phyloP scores from a whole-genome alignment of 2,329 filamentous ascomycete species.

The Colletotrichum camelliae region DNA sequence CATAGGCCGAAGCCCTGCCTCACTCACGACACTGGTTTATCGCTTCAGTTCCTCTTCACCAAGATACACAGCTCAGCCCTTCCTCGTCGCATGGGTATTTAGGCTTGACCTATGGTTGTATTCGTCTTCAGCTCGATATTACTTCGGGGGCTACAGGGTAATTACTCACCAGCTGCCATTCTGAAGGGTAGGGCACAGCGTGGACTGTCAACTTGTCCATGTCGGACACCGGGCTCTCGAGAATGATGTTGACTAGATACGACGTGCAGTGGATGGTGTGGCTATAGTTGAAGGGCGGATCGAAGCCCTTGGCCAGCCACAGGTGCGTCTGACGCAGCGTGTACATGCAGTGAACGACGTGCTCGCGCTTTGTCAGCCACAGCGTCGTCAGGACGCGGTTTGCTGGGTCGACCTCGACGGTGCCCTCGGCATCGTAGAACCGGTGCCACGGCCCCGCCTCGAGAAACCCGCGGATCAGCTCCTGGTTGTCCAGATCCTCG shows the following conservation, averaged over 20 bases:
- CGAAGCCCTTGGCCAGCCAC: not conserved
- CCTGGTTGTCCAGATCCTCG: not conserved
- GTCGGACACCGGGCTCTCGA: not conserved
- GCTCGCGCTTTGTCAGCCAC: not conserved
- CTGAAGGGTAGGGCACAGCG: not conserved
- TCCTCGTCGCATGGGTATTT: not conserved
- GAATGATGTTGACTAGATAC: not conserved
- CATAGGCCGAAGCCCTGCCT: not conserved
- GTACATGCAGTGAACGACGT: not conserved
- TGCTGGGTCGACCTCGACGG: not conserved
- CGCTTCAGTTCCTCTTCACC: not conserved
- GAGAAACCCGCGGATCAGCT: not conserved
- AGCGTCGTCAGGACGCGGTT: not conserved
- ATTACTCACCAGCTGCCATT: not conserved
- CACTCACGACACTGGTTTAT: not conserved
- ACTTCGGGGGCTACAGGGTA: not conserved
- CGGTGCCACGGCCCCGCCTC: not conserved
- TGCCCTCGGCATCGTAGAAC: not conserved
- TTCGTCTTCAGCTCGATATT: not conserved
- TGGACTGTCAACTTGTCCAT: not conserved
- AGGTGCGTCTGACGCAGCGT: not conserved
- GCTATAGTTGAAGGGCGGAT: not conserved
- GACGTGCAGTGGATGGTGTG: not conserved
- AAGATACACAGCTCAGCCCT: not conserved
- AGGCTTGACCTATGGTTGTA: not conserved